Evolutionary conservation across 345 rosid species (phyloP).

Genomic region (Ceriops zippeliana): DNA sequence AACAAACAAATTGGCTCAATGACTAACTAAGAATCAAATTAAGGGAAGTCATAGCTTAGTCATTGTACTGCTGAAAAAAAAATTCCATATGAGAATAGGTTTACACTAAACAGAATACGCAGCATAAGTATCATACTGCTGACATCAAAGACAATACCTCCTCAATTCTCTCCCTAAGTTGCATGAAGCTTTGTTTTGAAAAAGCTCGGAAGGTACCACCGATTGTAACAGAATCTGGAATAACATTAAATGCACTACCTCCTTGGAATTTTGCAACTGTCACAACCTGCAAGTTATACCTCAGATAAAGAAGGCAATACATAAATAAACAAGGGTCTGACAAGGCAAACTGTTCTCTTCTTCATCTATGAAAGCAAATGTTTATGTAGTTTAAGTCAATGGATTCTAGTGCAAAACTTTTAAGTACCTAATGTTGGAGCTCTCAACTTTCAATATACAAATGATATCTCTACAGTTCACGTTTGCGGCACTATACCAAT

Average conservation of each 20-base stretch:
- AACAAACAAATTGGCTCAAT: background rate
- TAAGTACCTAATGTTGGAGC: background rate
- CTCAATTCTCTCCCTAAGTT: constrained; percentile 56
- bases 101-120: background rate
- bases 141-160: constrained; percentile 43
- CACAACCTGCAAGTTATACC: constrained; percentile 51
- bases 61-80: background rate
- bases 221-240: constrained; percentile 74
- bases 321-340: background rate
- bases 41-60: background rate
- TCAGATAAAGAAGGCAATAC: background rate
- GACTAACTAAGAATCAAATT: no score
- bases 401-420: background rate
- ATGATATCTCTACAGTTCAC: background rate
- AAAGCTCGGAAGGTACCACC: constrained; percentile 83
- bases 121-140: background rate
- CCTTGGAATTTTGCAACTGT: constrained; percentile 62
- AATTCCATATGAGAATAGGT: no score
- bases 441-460: background rate
- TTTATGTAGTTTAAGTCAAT: background rate
- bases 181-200: constrained; percentile 11
- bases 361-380: background rate
- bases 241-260: constrained; percentile 76
- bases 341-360: background rate
- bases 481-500: background rate